Conservation (phyloP, 176 grass and related monocot species). For the Zea mays region Zm-B73-REFERENCE-NAM-5.0 NC_050101.1:171165001-171165500, state of each 20-base stretch:
- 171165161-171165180: constrained; percentile 28
- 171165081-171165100: too few species aligned
- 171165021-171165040: too few species aligned
- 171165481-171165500: constrained; percentile 50
- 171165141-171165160: not conserved
- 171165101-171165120: not conserved
- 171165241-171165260: not conserved
- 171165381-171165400: too few species aligned
- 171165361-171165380: too few species aligned
- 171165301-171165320: not conserved
- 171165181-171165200: not conserved
- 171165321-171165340: not conserved
- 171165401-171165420: too few species aligned
- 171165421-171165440: not conserved
- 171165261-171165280: not conserved
- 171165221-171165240: not conserved
- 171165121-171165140: not conserved
- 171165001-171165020: too few species aligned
- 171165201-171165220: not conserved
- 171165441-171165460: not conserved
- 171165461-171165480: constrained; percentile 55
- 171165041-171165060: too few species aligned
- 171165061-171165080: too few species aligned
- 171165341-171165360: too few species aligned
- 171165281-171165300: not conserved